Percentiles rank a stretch among this genome's conserved stretches.
These are phyloP conservation scores for Phytophthora sp. DNA, from an alignment of 352 stramenopile genomes.

Conservation along the genomic window DNA sequence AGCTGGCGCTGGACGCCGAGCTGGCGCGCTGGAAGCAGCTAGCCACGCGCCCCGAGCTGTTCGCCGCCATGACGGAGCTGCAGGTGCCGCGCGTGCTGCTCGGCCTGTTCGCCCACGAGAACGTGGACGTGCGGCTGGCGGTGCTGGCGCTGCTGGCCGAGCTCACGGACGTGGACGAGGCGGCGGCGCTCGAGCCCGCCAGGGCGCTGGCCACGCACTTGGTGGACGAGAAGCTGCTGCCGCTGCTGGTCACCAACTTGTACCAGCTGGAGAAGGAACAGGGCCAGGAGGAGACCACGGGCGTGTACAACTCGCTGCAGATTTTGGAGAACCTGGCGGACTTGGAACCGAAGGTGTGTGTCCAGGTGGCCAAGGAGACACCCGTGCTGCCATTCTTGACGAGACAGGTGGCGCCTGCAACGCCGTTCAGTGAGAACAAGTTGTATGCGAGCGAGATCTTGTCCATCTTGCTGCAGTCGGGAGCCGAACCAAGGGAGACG, in stretches of 20 bases:
- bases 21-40: conserved; percentile 62
- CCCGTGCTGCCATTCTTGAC: conserved; percentile 68
- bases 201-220: conserved; percentile 57
- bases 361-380: conserved; percentile 52
- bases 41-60: conserved; percentile 66
- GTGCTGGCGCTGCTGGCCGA: conserved; percentile 68
- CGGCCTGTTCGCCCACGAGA: conserved; percentile 82
- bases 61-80: conserved; percentile 59
- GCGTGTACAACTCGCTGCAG: conserved; percentile 82
- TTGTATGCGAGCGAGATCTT: conserved; percentile 87
- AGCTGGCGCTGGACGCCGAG: conserved; percentile 71
- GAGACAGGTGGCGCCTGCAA: conserved; percentile 41
- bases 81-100: conserved; percentile 72
- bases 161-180: conserved; percentile 75
- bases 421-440: conserved; percentile 73
- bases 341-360: conserved; percentile 53
- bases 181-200: conserved; percentile 45
- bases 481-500: conserved; percentile 41
- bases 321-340: conserved; percentile 85
- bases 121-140: conserved; percentile 73
- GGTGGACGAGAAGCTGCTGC: conserved; percentile 64
- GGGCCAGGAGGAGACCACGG: conserved; percentile 68
- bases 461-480: conserved; percentile 83
- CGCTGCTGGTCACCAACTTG: conserved; percentile 55
- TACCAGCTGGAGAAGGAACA: conserved; percentile 44